A percentile compares a stretch with the other conserved stretches of the same genome.
These are phyloP conservation scores for Hyaloscypha finlandica DNA, from an alignment of 495 filamentous ascomycete genomes.

Conservation along the genomic window DNA sequence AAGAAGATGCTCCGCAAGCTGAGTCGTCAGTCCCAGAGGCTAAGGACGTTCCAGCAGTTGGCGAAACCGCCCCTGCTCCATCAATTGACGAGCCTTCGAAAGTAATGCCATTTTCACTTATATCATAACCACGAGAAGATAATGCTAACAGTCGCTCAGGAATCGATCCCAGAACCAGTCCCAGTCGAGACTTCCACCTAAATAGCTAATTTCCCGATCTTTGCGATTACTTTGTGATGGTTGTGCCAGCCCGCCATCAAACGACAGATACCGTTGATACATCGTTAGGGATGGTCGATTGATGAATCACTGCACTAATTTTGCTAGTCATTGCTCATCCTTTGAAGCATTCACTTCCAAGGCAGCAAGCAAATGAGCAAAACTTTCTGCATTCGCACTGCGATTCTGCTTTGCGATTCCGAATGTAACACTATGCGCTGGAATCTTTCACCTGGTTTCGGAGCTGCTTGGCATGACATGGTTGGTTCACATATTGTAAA, in stretches of 20 bases:
- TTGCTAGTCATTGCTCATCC: constrained; percentile 18
- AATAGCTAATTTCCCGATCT: neutral
- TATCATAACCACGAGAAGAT: neutral
- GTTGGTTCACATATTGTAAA: constrained; percentile 26
- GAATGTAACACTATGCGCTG: constrained; percentile 33
- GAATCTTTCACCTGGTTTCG: constrained; percentile 15
- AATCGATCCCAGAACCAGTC: constrained; percentile 18
- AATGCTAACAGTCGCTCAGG: constrained; percentile 3
- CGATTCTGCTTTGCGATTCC: constrained; percentile 27
- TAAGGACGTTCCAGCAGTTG: constrained; percentile 31
- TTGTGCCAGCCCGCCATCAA: neutral
- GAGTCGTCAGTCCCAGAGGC: constrained; percentile 40
- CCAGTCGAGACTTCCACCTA: constrained; percentile 32
- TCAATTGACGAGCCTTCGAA: constrained; percentile 17
- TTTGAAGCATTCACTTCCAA: constrained; percentile 9
- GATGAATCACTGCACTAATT: constrained; percentile 24
- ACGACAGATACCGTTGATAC: constrained; percentile 9
- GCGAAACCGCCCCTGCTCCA: constrained; percentile 10
- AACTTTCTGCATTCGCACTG: constrained; percentile 20
- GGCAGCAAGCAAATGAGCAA: constrained; percentile 7
- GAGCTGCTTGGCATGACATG: constrained; percentile 20
- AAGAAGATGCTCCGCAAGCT: constrained; percentile 38
- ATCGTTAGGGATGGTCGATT: constrained; percentile 20
- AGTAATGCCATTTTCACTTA: constrained; percentile 8
- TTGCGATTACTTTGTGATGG: neutral